A percentile compares a stretch with the other conserved stretches of the same genome.
phyloP scores from a whole-genome alignment of 257 asterid genomes.

The Fraxinus pennsylvanica region DNA sequence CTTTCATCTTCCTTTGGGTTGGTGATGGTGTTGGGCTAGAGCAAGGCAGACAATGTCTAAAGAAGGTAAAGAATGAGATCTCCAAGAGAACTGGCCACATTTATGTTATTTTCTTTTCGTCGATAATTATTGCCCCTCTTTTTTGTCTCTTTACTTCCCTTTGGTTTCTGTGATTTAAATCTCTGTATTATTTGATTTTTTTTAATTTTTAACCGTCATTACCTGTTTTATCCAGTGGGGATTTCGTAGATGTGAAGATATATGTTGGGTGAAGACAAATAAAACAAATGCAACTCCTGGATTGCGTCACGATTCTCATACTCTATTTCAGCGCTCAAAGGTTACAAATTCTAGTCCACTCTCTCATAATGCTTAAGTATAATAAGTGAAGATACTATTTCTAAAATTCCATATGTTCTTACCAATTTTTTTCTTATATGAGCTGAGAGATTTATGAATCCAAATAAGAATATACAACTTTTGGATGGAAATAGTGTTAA shows the following conservation, averaged over 20 bases:
- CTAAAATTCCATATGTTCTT: neutral
- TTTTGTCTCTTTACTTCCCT: neutral
- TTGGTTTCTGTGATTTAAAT: conserved; percentile 14
- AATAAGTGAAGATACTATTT: conserved; percentile 7
- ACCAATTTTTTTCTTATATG: neutral
- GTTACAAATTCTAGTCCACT: conserved; percentile 37
- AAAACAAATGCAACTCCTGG: conserved; percentile 94
- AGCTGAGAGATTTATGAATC: conserved; percentile 16
- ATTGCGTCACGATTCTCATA: conserved; percentile 94
- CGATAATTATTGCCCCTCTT: neutral
- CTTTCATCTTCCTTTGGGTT: conserved; percentile 98
- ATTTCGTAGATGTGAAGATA: conserved; percentile 99
- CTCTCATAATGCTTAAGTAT: neutral
- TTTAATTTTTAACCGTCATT: neutral
- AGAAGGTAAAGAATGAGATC: conserved; percentile 60
- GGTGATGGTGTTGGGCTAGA: conserved; percentile 99
- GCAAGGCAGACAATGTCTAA: conserved; percentile 97
- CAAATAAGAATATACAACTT: neutral
- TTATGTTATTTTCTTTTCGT: conserved; percentile 8
- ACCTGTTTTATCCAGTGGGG: conserved; percentile 74
- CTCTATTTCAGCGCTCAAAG: conserved; percentile 94
- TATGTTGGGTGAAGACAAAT: conserved; percentile 99
- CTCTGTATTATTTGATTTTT: neutral
- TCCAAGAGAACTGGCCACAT: conserved; percentile 13
- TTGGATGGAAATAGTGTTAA: neutral